These are phyloP conservation scores for Gyrodon lividus DNA, from an alignment of 768 basidiomycete species.

Conservation along the genomic window DNA sequence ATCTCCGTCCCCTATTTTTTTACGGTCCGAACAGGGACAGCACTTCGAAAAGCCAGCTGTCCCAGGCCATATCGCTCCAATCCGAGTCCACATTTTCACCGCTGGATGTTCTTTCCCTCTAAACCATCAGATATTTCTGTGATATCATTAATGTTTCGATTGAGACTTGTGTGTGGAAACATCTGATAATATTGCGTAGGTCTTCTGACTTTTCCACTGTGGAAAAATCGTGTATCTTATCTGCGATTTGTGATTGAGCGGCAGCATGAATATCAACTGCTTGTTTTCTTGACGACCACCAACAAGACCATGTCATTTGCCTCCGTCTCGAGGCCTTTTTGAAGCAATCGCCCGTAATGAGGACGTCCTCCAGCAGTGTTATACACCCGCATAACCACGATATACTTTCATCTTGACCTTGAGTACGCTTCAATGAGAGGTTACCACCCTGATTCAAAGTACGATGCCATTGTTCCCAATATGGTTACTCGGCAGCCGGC, in stretches of 20 bases:
- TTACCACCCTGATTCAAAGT: constrained; percentile 1
- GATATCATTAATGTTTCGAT: background rate
- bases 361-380: background rate
- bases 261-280: background rate
- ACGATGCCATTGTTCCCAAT: constrained; percentile 17
- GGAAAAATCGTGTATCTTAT: background rate
- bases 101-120: background rate
- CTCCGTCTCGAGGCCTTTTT: background rate
- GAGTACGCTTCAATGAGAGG: background rate
- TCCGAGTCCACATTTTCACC: background rate
- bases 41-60: too few species aligned
- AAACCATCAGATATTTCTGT: background rate
- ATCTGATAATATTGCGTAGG: background rate
- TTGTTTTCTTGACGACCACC: constrained; percentile 24
- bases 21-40: too few species aligned
- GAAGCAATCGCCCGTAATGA: constrained; percentile 1
- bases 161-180: background rate
- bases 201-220: constrained; percentile 6
- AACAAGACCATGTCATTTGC: constrained; percentile 5
- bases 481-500: constrained; percentile 7
- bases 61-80: background rate
- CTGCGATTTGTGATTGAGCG: background rate
- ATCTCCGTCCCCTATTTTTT: too few species aligned
- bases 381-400: background rate
- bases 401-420: constrained; percentile 1